Evolutionary conservation across 2,329 filamentous ascomycete species (phyloP), one percentile per base, ranked within the genome.

Genomic region (Colletotrichum sp.): DNA sequence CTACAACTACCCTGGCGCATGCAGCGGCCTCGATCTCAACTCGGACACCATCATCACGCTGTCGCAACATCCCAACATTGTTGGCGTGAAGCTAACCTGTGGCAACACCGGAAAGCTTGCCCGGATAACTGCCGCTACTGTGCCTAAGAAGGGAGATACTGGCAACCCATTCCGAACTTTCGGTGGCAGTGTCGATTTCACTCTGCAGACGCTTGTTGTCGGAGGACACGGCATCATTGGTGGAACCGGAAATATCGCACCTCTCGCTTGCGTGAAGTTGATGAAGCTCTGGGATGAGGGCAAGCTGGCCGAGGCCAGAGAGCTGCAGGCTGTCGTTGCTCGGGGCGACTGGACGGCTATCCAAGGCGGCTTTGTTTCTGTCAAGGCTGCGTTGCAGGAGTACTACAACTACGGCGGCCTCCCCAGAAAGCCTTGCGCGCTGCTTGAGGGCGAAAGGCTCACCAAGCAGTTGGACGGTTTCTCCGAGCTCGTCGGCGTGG

Each of bases 151-250:
- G 77, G 75, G 49, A 72, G 63, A 79, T 75, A 1, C 27, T 61
- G 19, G 19, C 12, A 12, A 13, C 5, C 73, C 70, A 12, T 95
- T 95, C 87, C 88, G 94, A 81, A 93, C 93, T 72, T 91, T 94
- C 80, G 94, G 93, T 59, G 94, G 94, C 67, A 93, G 92, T 57
- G 93, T 93, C 66, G 94, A 96, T 84, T 95, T 95, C 83, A 93
- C 92, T 8, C 84, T 95, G 19, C 94, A 95, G 82, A 92, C 92
- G 1, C 84, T 95, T 36, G 88, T 94, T 57, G 93, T 92, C 5
- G 94, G 94, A 22, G 94, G 93, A 5, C 91, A 93, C 72, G 94
- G 94, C 39, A 90, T 94, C 80, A 93, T 96, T 76, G 93, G 91
- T 15, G 94, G 94, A 12, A 88, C 94, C 66, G 94, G 90, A 32